A percentile compares a stretch with the other conserved stretches of the same genome.
Conservation (phyloP, 2,329 filamentous ascomycete genomes). For the Lachnellula suecica region DNA sequence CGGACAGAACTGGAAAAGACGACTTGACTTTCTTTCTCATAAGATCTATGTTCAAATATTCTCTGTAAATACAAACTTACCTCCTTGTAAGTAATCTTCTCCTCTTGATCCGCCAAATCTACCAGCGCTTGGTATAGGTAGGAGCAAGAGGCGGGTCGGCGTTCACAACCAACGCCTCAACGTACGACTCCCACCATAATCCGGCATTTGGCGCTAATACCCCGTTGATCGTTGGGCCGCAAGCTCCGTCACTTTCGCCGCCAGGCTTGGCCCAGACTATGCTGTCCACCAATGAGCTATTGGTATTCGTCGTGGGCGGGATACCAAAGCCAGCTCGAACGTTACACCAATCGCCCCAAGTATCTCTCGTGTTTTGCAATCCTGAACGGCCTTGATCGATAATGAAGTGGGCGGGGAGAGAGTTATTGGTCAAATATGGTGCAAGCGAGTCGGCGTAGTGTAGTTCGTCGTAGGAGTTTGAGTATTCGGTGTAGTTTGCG, state of each 20-base stretch:
- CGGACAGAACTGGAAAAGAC: too few species aligned
- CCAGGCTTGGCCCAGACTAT: constrained; percentile 47
- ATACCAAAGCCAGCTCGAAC: constrained; percentile 41
- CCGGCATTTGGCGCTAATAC: constrained; percentile 39
- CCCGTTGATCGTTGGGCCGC: constrained; percentile 30
- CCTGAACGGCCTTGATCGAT: constrained; percentile 44
- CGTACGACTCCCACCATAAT: constrained; percentile 43
- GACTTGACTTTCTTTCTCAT: too few species aligned
- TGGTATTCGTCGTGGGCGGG: constrained; percentile 33
- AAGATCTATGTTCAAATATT: too few species aligned
- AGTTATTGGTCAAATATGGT: constrained; percentile 37
- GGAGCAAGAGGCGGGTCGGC: constrained; percentile 30
- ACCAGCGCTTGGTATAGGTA: constrained; percentile 6
- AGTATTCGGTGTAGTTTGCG: constrained; percentile 42
- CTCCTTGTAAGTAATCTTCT: too few species aligned
- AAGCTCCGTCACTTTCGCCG: constrained; percentile 43
- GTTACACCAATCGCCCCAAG: constrained; percentile 47
- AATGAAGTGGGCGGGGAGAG: constrained; percentile 44
- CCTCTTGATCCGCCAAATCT: too few species aligned
- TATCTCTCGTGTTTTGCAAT: constrained; percentile 35
- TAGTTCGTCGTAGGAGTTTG: constrained; percentile 40
- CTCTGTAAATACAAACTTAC: too few species aligned
- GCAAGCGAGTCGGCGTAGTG: constrained; percentile 40
- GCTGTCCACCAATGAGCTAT: constrained; percentile 39
- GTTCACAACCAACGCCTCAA: constrained; percentile 40